Conservation (phyloP, 2,329 filamentous ascomycete genomes). For the Amauroascus verrucosus region DNA sequence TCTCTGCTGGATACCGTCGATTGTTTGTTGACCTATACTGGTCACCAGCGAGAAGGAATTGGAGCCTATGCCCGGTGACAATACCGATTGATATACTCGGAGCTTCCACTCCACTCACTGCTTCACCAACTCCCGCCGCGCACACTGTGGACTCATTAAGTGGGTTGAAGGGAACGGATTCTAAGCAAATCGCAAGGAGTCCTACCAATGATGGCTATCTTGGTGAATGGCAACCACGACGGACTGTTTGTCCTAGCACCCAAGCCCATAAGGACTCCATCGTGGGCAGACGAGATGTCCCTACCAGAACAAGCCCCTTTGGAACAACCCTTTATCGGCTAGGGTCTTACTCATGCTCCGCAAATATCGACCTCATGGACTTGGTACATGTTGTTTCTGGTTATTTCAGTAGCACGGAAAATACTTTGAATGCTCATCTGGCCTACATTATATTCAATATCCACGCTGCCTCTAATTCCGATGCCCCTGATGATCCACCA, state of each 20-base stretch:
- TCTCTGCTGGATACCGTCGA: slow-evolving; percentile 49
- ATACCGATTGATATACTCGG: slow-evolving; percentile 31
- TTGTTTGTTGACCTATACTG: slow-evolving; percentile 55
- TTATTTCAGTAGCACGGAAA: slow-evolving; percentile 45
- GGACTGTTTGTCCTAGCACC: neutral
- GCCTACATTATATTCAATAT: slow-evolving; percentile 49
- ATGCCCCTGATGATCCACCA: slow-evolving; percentile 35
- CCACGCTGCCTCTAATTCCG: slow-evolving; percentile 43
- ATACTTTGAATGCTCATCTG: slow-evolving; percentile 46
- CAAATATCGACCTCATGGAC: slow-evolving; percentile 41
- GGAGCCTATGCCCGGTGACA: slow-evolving; percentile 53
- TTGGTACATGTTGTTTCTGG: slow-evolving; percentile 43
- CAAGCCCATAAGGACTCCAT: neutral
- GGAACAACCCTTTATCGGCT: slow-evolving; percentile 35
- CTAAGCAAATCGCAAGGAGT: neutral
- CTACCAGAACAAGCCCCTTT: slow-evolving; percentile 9
- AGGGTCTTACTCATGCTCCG: slow-evolving; percentile 48
- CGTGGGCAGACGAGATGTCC: neutral
- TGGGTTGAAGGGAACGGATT: neutral
- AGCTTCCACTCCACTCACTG: slow-evolving; percentile 12
- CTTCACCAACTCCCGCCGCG: neutral
- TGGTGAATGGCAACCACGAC: too few relatives aligned
- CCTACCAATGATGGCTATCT: neutral
- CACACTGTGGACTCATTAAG: slow-evolving; percentile 2
- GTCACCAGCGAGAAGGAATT: slow-evolving; percentile 45